phyloP scores from a whole-genome alignment of 2,329 filamentous ascomycete species.

The Fusarium udum region DNA sequence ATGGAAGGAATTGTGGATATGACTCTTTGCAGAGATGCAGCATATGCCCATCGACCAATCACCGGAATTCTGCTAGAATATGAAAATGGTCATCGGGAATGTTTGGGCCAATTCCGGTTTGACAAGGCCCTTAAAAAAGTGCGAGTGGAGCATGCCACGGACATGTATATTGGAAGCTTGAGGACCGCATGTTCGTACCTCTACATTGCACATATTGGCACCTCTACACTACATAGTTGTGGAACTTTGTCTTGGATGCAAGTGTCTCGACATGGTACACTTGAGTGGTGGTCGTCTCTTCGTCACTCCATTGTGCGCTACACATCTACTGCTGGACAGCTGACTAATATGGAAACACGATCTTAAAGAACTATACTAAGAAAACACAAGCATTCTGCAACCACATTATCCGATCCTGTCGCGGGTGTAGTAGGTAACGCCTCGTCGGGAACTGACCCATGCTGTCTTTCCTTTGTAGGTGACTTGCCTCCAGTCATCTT shows the following conservation, averaged over 20 bases:
- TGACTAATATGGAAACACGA: background rate
- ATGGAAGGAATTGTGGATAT: slow-evolving; percentile 12
- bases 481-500: background rate
- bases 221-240: background rate
- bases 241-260: background rate
- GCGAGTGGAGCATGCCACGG: background rate
- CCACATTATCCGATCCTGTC: background rate
- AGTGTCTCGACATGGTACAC: background rate
- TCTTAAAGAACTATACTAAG: background rate
- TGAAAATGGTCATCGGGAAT: slow-evolving; percentile 13
- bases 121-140: slow-evolving; percentile 9
- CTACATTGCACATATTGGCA: slow-evolving; percentile 13
- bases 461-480: background rate
- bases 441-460: background rate
- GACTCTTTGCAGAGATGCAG: slow-evolving; percentile 15
- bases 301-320: slow-evolving; percentile 22
- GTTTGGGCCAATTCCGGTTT: slow-evolving; percentile 18
- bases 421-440: background rate
- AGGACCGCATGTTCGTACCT: slow-evolving; percentile 13
- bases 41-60: slow-evolving; percentile 1
- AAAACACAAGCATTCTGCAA: background rate
- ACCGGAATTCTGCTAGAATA: slow-evolving; percentile 2
- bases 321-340: slow-evolving; percentile 6
- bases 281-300: slow-evolving; percentile 22
- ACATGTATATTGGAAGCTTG: slow-evolving; percentile 13